Evolutionary conservation across 805 yeast species (phyloP), one percentile per base, ranked within the genome.

Genomic region (Cyberlindnera euphorbiiphila): DNA sequence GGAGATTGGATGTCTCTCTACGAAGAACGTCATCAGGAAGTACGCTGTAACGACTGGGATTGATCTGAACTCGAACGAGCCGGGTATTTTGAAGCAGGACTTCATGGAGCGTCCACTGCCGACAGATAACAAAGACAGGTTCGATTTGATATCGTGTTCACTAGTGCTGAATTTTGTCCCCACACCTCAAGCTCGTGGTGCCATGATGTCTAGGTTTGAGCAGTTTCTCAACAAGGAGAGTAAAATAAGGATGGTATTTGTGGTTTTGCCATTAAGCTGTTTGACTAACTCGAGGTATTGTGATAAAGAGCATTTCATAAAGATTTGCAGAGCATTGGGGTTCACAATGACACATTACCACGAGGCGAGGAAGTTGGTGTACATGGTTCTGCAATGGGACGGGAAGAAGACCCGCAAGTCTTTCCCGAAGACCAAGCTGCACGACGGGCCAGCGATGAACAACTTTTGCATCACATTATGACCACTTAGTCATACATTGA

Each of bases 221-320:
- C 39, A 63, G 19, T 89, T 85, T 52, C 62, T 89, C 25, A 61
- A 60, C 4, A 66, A 36, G 18, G 39, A 42, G 1, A 30, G 39
- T 7, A 25, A 20, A 1, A 25, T 43, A 2, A 40, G 75, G 5
- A 53, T 68, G 23, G 58, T 88, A 5, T 89, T 91, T 54, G 59
- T 91, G 10, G 98, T 91, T 6, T 62, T 91, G 4, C 98, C 98
- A 0, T 66, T 84, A 24, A 96, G 98, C 0, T 91, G 98, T 56
- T 66, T 86, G 1, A 57, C 65, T 8, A 89, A 91, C 57, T 88
- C 97, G 0, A 68, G 98, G 30, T 91, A 89, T 56, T 76, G 81
- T 57, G 72, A 74, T 44, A 65, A 67, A 26, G 55, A 53, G 0
- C 59, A 57, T 18, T 61, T 75, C 29, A 47, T 57, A 1, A 56